Percentiles rank a stretch among this genome's conserved stretches.
These are phyloP conservation scores for Scedosporium apiospermum DNA, from an alignment of 2,329 filamentous ascomycete genomes.

Conservation along the genomic window DNA sequence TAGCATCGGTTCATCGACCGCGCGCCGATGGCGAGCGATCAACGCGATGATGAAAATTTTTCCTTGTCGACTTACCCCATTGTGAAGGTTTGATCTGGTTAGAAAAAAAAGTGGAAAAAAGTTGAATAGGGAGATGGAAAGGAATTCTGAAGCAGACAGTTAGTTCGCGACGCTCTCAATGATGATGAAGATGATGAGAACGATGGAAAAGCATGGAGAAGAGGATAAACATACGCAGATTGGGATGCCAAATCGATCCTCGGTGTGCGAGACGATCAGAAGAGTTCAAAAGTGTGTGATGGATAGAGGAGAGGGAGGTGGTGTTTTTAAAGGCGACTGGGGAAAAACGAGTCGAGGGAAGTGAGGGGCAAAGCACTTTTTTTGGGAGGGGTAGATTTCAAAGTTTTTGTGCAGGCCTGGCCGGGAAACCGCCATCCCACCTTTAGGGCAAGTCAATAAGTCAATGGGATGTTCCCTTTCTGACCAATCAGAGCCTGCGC, in stretches of 20 bases:
- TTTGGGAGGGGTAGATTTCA: slow-evolving; percentile 8
- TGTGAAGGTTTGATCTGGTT: slow-evolving; percentile 19
- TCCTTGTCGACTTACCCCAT: slow-evolving; percentile 24
- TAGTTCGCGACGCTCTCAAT: not conserved
- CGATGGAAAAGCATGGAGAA: not conserved
- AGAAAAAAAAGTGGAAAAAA: slow-evolving; percentile 12
- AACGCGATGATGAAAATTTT: not conserved
- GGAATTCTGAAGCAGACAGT: slow-evolving; percentile 1
- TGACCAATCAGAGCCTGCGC: not conserved
- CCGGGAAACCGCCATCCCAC: slow-evolving; percentile 7
- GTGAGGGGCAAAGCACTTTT: slow-evolving; percentile 7
- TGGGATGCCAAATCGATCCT: slow-evolving; percentile 8
- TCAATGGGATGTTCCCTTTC: not conserved
- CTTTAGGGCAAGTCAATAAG: slow-evolving; percentile 6
- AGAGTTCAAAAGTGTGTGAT: slow-evolving; percentile 5
- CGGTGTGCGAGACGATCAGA: slow-evolving; percentile 7
- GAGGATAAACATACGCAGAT: slow-evolving; percentile 5
- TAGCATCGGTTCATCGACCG: not conserved
- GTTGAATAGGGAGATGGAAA: slow-evolving; percentile 6
- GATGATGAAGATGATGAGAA: slow-evolving; percentile 1
- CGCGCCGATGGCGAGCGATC: not conserved
- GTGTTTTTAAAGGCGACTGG: slow-evolving; percentile 7
- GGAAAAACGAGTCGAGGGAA: not conserved
- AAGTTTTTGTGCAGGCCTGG: slow-evolving; percentile 8
- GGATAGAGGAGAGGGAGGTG: slow-evolving; percentile 3